Evolutionary conservation across 352 stramenopile genomes (phyloP).

Genomic region (Pythium monospermum): DNA sequence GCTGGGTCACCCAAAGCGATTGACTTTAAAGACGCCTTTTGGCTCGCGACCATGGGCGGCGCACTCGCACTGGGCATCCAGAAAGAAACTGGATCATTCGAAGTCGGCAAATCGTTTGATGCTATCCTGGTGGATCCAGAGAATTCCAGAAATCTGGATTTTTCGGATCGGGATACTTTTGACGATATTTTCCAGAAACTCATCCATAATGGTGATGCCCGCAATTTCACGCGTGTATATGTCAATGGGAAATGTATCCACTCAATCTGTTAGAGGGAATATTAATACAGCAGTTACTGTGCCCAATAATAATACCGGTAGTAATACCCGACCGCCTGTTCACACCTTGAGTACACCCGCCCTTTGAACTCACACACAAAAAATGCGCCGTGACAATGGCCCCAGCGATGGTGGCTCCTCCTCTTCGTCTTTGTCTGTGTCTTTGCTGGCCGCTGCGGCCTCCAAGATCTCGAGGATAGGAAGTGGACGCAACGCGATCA

Average conservation of each 20-base stretch:
- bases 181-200: slow-evolving; percentile 81
- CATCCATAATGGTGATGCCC: slow-evolving; percentile 78
- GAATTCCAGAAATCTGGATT: slow-evolving; percentile 40
- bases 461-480: too few relatives aligned
- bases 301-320: too few relatives aligned
- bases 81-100: slow-evolving; percentile 73
- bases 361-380: too few relatives aligned
- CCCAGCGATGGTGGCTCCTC: too few relatives aligned
- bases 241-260: slow-evolving; percentile 56
- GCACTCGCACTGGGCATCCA: slow-evolving; percentile 67
- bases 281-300: too few relatives aligned
- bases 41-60: slow-evolving; percentile 83
- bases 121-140: slow-evolving; percentile 70
- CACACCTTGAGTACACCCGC: too few relatives aligned
- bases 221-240: slow-evolving; percentile 79
- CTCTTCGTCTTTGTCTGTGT: too few relatives aligned
- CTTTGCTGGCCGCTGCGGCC: too few relatives aligned
- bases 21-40: slow-evolving; percentile 84
- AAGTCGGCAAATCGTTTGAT: slow-evolving; percentile 78
- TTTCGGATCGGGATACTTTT: slow-evolving; percentile 33
- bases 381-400: too few relatives aligned
- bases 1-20: background rate
- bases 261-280: too few relatives aligned
- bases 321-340: too few relatives aligned
- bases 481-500: too few relatives aligned